Evolutionary conservation across 768 basidiomycete species (phyloP).

Genomic region (Termitomyces sp.): DNA sequence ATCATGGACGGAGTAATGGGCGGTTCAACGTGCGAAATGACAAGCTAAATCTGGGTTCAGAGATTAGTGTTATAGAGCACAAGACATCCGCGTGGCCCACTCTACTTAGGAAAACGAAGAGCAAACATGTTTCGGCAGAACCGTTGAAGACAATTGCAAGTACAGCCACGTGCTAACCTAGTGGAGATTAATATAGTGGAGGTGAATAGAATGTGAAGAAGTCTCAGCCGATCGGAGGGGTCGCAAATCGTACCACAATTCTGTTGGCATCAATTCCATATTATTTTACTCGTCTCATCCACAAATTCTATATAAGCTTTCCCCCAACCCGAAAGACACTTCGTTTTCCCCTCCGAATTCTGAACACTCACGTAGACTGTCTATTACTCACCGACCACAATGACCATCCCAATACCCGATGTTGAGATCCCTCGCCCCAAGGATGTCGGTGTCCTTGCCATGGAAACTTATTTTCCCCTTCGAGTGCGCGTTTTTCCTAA

Average conservation of each 20-base stretch:
- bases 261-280: conserved; percentile 28
- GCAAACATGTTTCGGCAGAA: not conserved
- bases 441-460: conserved; percentile 91
- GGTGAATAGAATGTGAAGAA: not conserved
- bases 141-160: not conserved
- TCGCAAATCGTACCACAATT: conserved; percentile 43
- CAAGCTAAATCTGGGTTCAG: too few relatives aligned
- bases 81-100: too few relatives aligned
- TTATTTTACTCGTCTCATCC: conserved; percentile 34
- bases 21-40: too few relatives aligned
- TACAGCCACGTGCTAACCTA: not conserved
- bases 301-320: conserved; percentile 25
- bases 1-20: not conserved
- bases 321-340: conserved; percentile 7
- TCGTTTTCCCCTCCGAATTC: conserved; percentile 8
- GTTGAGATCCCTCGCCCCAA: conserved; percentile 63
- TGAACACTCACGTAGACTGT: not conserved
- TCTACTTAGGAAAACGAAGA: too few relatives aligned
- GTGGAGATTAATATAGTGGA: conserved; percentile 1
- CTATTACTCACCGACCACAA: conserved; percentile 14
- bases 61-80: too few relatives aligned
- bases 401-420: conserved; percentile 37
- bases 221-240: conserved; percentile 9
- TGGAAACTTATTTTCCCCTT: conserved; percentile 94
- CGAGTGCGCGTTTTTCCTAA: conserved; percentile 47